Evolutionary conservation across 225 moss, liverwort and hornwort species (phyloP).

Genomic region (Straminergon stramineum): DNA sequence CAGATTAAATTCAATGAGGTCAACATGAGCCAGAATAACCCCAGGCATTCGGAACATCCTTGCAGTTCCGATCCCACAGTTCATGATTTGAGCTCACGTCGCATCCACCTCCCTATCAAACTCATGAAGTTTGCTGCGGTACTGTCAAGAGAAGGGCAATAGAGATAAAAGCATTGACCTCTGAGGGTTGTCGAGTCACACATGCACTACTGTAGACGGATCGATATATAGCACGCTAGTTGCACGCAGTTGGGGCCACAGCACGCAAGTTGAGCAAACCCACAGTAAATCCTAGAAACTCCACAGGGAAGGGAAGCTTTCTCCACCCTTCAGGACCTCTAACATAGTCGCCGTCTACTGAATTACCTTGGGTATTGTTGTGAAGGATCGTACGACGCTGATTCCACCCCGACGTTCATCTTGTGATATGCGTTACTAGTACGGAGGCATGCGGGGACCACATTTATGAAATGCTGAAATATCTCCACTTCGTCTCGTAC

Average conservation of each 20-base stretch:
- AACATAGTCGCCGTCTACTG: background rate
- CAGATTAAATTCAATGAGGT: background rate
- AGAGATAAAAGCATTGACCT: background rate
- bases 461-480: background rate
- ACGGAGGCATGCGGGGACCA: background rate
- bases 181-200: background rate
- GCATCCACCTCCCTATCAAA: background rate
- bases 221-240: background rate
- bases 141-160: background rate
- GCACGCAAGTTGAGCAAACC: background rate
- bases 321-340: background rate
- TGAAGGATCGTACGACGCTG: background rate
- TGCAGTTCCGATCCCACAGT: background rate
- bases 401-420: background rate
- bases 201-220: background rate
- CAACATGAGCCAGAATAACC: background rate
- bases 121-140: background rate
- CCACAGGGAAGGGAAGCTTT: background rate
- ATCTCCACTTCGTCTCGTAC: background rate
- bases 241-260: background rate
- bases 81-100: background rate
- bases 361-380: background rate
- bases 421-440: background rate
- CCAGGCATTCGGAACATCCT: background rate
- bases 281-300: background rate